Conservation (phyloP, 805 yeast genomes). For the Ogataea neopini region DNA sequence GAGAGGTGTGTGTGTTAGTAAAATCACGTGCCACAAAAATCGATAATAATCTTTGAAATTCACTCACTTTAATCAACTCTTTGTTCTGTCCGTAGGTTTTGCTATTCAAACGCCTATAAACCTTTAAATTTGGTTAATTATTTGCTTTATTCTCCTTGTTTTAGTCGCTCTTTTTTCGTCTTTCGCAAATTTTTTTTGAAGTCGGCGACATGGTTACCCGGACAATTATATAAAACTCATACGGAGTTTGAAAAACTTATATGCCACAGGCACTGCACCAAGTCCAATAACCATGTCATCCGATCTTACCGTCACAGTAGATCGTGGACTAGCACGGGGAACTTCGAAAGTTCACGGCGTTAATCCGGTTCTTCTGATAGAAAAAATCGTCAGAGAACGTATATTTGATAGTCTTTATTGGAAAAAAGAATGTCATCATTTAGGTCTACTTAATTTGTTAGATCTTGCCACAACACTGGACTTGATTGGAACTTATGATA, state of each 20-base stretch:
- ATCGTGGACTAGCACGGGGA: constrained; percentile 37
- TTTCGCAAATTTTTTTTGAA: constrained; percentile 16
- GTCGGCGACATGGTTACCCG: constrained; percentile 14
- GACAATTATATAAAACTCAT: background rate
- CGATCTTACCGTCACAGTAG: constrained; percentile 28
- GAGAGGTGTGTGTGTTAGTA: background rate
- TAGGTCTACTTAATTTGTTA: constrained; percentile 44
- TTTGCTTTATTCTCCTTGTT: constrained; percentile 9
- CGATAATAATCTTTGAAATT: background rate
- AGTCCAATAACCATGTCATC: constrained; percentile 1
- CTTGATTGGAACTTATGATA: constrained; percentile 48
- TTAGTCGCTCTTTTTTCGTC: constrained; percentile 13
- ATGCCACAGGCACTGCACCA: no score
- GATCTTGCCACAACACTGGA: constrained; percentile 45
- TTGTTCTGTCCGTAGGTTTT: constrained; percentile 1
- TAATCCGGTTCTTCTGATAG: constrained; percentile 53
- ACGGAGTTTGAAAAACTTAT: no score
- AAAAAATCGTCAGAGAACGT: constrained; percentile 57
- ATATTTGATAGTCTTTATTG: constrained; percentile 58
- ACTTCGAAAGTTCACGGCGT: constrained; percentile 40
- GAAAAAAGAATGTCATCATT: constrained; percentile 54
- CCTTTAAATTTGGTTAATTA: background rate
- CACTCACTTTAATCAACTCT: constrained; percentile 12
- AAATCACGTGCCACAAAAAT: background rate
- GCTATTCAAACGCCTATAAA: background rate